Base-by-base conservation (phyloP, 495 filamentous ascomycete species). In the Tetracladium setigerum region DNA sequence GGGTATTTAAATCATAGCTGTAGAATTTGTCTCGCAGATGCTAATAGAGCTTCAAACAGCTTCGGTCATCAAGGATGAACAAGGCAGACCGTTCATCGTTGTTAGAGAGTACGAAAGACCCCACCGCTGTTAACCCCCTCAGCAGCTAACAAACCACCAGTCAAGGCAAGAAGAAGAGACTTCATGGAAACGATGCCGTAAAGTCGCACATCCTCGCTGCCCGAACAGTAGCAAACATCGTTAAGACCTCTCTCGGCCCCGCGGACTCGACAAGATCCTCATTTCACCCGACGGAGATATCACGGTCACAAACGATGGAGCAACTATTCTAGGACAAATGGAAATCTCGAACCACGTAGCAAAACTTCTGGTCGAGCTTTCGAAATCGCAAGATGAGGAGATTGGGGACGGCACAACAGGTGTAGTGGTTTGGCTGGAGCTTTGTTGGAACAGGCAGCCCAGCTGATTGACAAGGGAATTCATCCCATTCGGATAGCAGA, bases 211-310 rank as follows among this genome's bases (percentile, higher is more conserved):
- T 99, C 62, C 80, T 97, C 49, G 92, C 92, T 15, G 92, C 92
- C 30, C 80, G 89, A 58, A 99, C 92, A 32, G 89, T 98, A 52
- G 85, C 94, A 50, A 94, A 86, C 68, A 95, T 97, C 55, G 89
- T 99, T 66, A 95, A 95, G 73, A 90, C 88, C 54, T 99, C 92
- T 59, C 71, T 99, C 64, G 92, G 92, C 92, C 92, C 46, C 84
- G 94, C 56, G 92, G 92, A 46, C 81, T 99, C 57, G 92, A 99
- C 73, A 99, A 99, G 72, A 99, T 99, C 60, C 74, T 99, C 54
- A 99, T 99, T 58, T 99, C 92, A 37, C 87, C 92, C 27, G 92
- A 99, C 66, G 92, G 92, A 62, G 92, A 97, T 68, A 99, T 99
- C 65, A 99, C 92, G 35, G 90, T 99, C 38, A 99, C 92, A 48